Evolutionary conservation across 257 asterid species (phyloP).

Genomic region (Solanum bulbocastanum): DNA sequence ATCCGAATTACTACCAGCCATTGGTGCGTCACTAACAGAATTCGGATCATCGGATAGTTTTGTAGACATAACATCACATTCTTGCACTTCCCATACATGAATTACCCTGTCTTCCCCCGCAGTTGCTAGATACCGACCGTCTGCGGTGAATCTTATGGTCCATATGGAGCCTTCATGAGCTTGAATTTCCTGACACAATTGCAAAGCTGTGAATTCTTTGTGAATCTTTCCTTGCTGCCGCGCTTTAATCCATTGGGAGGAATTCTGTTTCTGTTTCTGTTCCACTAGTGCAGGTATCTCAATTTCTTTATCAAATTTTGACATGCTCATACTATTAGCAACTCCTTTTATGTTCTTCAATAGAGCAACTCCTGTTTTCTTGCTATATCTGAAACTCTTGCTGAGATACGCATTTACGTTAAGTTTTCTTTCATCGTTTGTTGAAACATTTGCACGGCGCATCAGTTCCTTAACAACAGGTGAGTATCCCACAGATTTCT

Average conservation of each 20-base stretch:
- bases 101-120: conserved; percentile 17
- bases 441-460: conserved; percentile 5
- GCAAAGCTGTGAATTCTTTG: conserved; percentile 13
- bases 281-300: not conserved
- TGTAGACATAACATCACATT: conserved; percentile 12
- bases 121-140: conserved; percentile 9
- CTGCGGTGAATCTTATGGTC: conserved; percentile 10
- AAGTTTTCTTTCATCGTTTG: not conserved
- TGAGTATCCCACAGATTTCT: conserved; percentile 12
- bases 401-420: conserved; percentile 7
- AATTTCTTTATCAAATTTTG: not conserved
- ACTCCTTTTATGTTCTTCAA: conserved; percentile 13
- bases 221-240: conserved; percentile 14
- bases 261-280: not conserved
- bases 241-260: conserved; percentile 13
- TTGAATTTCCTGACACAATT: conserved; percentile 13
- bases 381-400: conserved; percentile 11
- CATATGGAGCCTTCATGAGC: conserved; percentile 21
- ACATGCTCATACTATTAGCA: conserved; percentile 2
- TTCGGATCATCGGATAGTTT: not conserved
- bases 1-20: not conserved
- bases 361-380: conserved; percentile 7
- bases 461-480: conserved; percentile 17
- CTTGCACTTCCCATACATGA: conserved; percentile 18
- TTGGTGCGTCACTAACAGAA: not conserved